These are phyloP conservation scores for Phlyctochytrium arcticum DNA, from an alignment of 192 early-diverging fungal genomes.

Conservation along the genomic window DNA sequence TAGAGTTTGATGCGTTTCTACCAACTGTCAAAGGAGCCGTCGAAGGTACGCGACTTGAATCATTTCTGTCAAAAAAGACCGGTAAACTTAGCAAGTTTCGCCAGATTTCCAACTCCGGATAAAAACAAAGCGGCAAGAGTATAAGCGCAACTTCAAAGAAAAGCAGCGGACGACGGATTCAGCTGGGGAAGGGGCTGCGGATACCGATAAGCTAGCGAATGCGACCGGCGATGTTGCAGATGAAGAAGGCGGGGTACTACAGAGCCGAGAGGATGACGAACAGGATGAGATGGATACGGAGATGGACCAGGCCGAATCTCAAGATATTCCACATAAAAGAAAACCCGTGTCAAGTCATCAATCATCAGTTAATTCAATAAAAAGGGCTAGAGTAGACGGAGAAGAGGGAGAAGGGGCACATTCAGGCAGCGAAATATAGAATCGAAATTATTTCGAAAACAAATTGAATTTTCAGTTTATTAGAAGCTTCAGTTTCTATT, in stretches of 20 bases:
- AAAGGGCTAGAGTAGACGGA: no score
- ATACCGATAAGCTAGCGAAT: neutral
- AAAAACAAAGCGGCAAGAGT: constrained; percentile 32
- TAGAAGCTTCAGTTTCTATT: no score
- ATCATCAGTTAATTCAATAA: no score
- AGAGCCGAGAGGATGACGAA: neutral
- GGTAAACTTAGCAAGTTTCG: neutral
- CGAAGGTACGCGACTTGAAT: constrained; percentile 18
- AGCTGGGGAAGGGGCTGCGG: neutral
- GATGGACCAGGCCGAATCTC: neutral
- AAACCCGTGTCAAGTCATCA: no score
- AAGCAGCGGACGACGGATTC: neutral
- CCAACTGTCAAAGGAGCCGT: constrained; percentile 25
- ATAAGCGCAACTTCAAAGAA: constrained; percentile 27
- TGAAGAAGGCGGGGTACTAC: neutral
- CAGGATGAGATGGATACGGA: neutral
- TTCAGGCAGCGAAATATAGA: no score
- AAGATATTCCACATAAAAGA: neutral
- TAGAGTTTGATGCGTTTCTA: constrained; percentile 34
- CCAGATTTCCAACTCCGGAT: constrained; percentile 20
- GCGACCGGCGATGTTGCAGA: neutral
- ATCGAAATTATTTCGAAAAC: no score
- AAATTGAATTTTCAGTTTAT: no score
- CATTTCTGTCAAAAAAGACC: neutral
- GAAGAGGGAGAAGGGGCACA: no score